These are phyloP conservation scores for Fusarium heterosporum DNA, from an alignment of 2,329 filamentous ascomycete genomes.

Conservation along the genomic window DNA sequence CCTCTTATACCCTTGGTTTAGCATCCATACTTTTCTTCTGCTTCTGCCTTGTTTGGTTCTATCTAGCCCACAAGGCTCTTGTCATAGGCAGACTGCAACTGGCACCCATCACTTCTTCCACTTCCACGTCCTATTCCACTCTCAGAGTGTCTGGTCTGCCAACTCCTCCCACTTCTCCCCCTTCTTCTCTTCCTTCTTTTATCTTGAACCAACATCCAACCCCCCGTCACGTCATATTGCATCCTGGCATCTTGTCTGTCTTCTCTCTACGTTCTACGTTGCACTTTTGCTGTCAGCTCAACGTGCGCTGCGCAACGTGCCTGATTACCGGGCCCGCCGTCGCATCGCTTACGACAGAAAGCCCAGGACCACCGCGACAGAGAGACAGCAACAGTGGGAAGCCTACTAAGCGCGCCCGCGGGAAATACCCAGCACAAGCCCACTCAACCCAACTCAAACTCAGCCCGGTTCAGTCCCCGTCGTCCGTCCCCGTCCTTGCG, in stretches of 20 bases:
- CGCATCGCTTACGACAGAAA: conserved; percentile 22
- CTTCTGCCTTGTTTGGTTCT: conserved; percentile 35
- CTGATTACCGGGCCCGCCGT: conserved; percentile 39
- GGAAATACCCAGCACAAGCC: conserved; percentile 42
- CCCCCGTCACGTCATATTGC: conserved; percentile 35
- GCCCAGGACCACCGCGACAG: conserved; percentile 19
- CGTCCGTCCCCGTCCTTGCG: conserved; percentile 25
- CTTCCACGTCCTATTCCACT: conserved; percentile 17
- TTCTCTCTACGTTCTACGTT: conserved; percentile 14
- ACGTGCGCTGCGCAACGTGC: conserved; percentile 5
- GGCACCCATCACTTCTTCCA: conserved; percentile 23
- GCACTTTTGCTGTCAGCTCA: conserved; percentile 5
- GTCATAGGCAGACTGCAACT: conserved; percentile 34
- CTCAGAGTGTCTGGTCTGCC: conserved; percentile 18
- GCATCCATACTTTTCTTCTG: not conserved
- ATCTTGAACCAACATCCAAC: conserved; percentile 5
- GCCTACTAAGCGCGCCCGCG: conserved; percentile 42
- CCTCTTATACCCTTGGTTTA: conserved; percentile 17
- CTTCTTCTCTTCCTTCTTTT: conserved; percentile 20
- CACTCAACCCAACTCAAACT: conserved; percentile 27
- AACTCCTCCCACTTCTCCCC: conserved; percentile 27
- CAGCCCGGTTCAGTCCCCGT: conserved; percentile 19
- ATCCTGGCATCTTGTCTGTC: conserved; percentile 34
- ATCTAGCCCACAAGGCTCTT: conserved; percentile 12
- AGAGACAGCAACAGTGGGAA: conserved; percentile 17